Base-by-base conservation (phyloP, 768 basidiomycete species). In the Strobilomyces confusus region DNA sequence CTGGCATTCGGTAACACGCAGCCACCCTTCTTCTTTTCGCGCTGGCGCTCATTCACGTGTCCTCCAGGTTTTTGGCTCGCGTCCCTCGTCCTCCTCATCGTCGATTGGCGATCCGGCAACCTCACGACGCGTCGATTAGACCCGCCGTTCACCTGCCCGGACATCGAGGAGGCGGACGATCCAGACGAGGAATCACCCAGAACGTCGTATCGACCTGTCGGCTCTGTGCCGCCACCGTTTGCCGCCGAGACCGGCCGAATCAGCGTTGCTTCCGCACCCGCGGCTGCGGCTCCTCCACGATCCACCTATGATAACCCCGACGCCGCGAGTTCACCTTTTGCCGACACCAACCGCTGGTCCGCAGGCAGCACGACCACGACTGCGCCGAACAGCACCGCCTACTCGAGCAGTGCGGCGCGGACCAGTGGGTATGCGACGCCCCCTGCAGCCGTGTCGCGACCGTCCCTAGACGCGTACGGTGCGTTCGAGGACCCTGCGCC, bases 401-500 rank as follows among this genome's bases (percentile, higher is more conserved):
- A 65, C 20, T 57, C 69, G 36, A 53, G 61, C 40, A 65, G 44
- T 38, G 55, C 49, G 33, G 46, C 26, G 19, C 69, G 48, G 22
- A 69, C 34, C 46, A 65, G 60, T 5, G 67, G 62, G 17, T 69
- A 69, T 44, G 63, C 54, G 15, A 63, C 64, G 38, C 66, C 74
- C 33, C 73, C 68, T 5, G 69, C 54, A 53, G 71, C 56, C 49
- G 63, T 57, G 45, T 75, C 78, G 11, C 78, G 88, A 36, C 83
- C 81, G 9, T 91, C 87, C 58, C 82, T 94, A 72, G 93, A 95
- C 61, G 83, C 84, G 15, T 94, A 95, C 62, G 93, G 92, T 44
- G 92, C 92, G 23, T 95, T 94, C 72, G 87, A 86, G 0, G 92
- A 94, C 63, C 89, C 91, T 37, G 81, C 90, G 1, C 91, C 92